Evolutionary conservation across 805 yeast species (phyloP).

Genomic region (Ogataea nonfermentans): DNA sequence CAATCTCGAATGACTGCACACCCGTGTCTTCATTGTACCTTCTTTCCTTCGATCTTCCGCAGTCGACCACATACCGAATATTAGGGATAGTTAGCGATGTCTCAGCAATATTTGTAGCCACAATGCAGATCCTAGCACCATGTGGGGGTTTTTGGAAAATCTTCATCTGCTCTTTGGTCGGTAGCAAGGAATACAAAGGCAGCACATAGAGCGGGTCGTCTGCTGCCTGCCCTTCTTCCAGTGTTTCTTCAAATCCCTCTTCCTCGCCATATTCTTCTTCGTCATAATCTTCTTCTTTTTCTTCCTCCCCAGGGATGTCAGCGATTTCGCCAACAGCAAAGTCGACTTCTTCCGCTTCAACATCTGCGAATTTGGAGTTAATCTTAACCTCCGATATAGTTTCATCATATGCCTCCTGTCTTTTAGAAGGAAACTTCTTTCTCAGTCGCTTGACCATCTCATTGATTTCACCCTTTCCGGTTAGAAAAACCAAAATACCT

Average conservation of each 20-base stretch:
- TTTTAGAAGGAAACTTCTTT: conserved; percentile 60
- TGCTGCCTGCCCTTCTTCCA: conserved; percentile 68
- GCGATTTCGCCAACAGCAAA: conserved; percentile 43
- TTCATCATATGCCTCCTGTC: conserved; percentile 24
- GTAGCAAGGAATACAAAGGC: conserved; percentile 88
- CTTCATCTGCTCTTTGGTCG: conserved; percentile 94
- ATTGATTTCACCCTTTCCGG: conserved; percentile 92
- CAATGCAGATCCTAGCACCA: conserved; percentile 84
- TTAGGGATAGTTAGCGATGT: conserved; percentile 97
- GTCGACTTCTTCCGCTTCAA: conserved; percentile 89
- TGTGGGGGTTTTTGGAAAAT: conserved; percentile 84
- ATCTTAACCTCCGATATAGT: conserved; percentile 46
- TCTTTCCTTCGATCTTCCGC: conserved; percentile 92
- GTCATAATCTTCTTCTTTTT: conserved; percentile 52
- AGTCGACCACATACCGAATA: conserved; percentile 88
- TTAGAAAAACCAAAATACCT: conserved; percentile 84
- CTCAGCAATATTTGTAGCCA: conserved; percentile 97
- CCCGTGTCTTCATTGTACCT: conserved; percentile 78
- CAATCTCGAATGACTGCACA: conserved; percentile 87
- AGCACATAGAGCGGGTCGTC: conserved; percentile 83
- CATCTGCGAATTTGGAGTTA: conserved; percentile 57
- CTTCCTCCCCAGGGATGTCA: conserved; percentile 41
- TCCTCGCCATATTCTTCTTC: conserved; percentile 50
- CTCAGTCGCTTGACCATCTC: conserved; percentile 69
- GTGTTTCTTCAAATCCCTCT: conserved; percentile 68